phyloP scores from a whole-genome alignment of 2,329 filamentous ascomycete genomes.

The Aspergillus sp. region DNA sequence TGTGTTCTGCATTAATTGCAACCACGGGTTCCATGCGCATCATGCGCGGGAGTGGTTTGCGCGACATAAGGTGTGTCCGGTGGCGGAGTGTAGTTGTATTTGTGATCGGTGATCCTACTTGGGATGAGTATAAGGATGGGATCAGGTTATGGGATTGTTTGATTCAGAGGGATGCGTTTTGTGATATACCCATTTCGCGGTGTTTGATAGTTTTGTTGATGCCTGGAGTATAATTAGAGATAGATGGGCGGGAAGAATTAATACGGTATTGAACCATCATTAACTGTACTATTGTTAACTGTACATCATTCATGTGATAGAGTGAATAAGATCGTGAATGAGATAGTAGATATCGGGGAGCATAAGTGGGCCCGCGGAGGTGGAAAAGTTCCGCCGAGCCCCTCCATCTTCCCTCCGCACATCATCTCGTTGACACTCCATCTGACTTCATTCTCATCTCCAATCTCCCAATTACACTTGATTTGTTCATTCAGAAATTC shows the following conservation, averaged over 20 bases:
- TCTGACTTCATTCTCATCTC: background rate
- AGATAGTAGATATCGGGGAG: background rate
- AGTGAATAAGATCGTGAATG: too few species aligned
- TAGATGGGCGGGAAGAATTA: too few species aligned
- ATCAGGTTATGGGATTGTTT: too few species aligned
- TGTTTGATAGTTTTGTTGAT: background rate
- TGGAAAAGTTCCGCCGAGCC: background rate
- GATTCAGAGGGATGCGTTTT: slow-evolving; percentile 3
- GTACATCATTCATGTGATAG: too few species aligned
- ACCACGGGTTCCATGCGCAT: slow-evolving; percentile 65
- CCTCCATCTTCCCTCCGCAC: background rate
- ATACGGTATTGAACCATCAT: too few species aligned
- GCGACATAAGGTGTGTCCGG: slow-evolving; percentile 42
- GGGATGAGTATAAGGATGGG: background rate
- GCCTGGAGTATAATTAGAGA: too few species aligned
- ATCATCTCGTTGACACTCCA: background rate
- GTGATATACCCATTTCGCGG: slow-evolving; percentile 18
- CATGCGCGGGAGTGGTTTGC: slow-evolving; percentile 65
- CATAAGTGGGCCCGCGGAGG: background rate
- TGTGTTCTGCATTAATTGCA: slow-evolving; percentile 64
- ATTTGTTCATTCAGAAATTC: too few species aligned
- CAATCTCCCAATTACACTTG: background rate
- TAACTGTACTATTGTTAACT: too few species aligned
- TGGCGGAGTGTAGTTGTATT: slow-evolving; percentile 45
- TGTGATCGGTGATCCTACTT: slow-evolving; percentile 37